Percentiles rank a stretch among this genome's conserved stretches.
phyloP scores from a whole-genome alignment of 2,329 filamentous ascomycete species.

The Trichoderma sp. region DNA sequence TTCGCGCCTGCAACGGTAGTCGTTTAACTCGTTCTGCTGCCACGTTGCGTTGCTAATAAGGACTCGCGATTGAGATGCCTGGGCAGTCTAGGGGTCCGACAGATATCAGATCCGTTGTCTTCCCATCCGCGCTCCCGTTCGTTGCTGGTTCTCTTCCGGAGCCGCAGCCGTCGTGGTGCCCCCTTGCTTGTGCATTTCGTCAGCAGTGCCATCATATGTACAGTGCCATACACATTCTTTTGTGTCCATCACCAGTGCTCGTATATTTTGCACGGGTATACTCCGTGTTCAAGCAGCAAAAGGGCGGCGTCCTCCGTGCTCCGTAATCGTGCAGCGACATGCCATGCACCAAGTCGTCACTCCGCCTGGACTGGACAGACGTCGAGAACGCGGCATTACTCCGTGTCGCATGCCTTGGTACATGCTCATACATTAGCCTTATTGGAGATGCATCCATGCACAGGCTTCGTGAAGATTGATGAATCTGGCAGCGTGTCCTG shows the following conservation, averaged over 20 bases:
- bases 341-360: not conserved
- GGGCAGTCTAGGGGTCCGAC: not conserved
- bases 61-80: not conserved
- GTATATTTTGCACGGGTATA: not conserved
- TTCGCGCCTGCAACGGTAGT: not conserved
- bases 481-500: not conserved
- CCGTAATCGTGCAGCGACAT: constrained; percentile 3
- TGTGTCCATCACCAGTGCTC: not conserved
- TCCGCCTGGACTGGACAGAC: not conserved
- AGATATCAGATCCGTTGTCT: not conserved
- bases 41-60: not conserved
- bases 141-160: not conserved
- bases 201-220: not conserved
- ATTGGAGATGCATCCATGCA: not conserved
- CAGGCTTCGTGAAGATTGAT: not conserved
- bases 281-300: not conserved
- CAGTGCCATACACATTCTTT: not conserved
- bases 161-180: not conserved
- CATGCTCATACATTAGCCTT: not conserved
- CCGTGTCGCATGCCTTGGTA: not conserved
- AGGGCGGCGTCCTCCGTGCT: constrained; percentile 8
- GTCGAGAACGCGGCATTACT: constrained; percentile 3
- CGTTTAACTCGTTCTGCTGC: not conserved
- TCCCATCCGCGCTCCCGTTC: not conserved
- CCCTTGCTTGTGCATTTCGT: not conserved